These are phyloP conservation scores for Phlebiopsis gigantea DNA, from an alignment of 768 basidiomycete species.

Conservation along the genomic window DNA sequence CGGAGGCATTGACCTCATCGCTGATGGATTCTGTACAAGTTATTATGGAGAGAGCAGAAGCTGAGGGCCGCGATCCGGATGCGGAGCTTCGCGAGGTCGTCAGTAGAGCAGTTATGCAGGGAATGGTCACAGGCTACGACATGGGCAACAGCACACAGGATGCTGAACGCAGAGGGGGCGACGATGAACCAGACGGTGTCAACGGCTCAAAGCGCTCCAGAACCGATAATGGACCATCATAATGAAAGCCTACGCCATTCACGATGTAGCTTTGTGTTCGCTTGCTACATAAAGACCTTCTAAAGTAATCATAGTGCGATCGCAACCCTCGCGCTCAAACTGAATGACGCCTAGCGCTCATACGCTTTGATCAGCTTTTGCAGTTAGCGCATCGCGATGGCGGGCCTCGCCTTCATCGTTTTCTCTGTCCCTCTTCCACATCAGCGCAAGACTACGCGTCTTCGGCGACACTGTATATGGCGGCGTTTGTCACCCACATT, in stretches of 20 bases:
- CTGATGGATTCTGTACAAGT: slow-evolving; percentile 62
- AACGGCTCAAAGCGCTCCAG: slow-evolving; percentile 23
- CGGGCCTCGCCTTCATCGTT: not conserved
- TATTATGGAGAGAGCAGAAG: slow-evolving; percentile 58
- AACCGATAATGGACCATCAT: slow-evolving; percentile 21
- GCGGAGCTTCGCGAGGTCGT: slow-evolving; percentile 61
- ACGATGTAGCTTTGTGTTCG: not conserved
- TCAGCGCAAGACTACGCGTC: not conserved
- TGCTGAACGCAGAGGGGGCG: slow-evolving; percentile 16
- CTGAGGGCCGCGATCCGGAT: slow-evolving; percentile 60
- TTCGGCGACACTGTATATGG: slow-evolving; percentile 8
- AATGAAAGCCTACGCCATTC: not conserved
- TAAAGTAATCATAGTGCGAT: no score
- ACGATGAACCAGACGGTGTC: slow-evolving; percentile 18
- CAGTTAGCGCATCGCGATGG: not conserved
- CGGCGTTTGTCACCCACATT: slow-evolving; percentile 20
- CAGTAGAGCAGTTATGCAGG: slow-evolving; percentile 57
- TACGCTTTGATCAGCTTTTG: not conserved
- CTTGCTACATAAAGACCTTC: not conserved
- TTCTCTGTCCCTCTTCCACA: slow-evolving; percentile 1
- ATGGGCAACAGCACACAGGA: slow-evolving; percentile 30
- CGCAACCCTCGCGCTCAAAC: not conserved
- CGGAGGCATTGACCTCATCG: slow-evolving; percentile 63
- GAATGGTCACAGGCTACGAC: slow-evolving; percentile 56
- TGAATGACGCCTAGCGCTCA: not conserved